These are phyloP conservation scores for Puccinia hordei DNA, from an alignment of 1,284 basidiomycete genomes.

Conservation along the genomic window DNA sequence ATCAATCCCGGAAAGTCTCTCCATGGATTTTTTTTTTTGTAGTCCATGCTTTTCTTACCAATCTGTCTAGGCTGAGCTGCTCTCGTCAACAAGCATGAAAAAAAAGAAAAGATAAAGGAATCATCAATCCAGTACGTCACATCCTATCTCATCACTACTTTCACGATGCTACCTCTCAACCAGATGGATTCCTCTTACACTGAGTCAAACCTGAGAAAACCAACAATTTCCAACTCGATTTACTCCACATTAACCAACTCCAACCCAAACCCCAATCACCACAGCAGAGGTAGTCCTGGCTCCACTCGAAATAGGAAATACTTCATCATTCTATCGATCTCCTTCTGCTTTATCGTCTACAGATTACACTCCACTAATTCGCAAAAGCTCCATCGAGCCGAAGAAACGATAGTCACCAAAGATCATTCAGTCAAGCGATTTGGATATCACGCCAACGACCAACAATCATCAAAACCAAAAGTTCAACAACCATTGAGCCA, in stretches of 20 bases:
- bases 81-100: too few species aligned
- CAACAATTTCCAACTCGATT: not conserved
- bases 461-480: not conserved
- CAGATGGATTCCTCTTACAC: not conserved
- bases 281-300: not conserved
- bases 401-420: not conserved
- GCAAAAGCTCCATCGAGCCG: not conserved
- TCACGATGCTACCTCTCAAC: not conserved
- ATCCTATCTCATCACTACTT: too few species aligned
- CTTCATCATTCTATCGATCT: conserved; percentile 18
- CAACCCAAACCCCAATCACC: not conserved
- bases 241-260: not conserved
- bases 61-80: too few species aligned
- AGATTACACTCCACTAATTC: conserved; percentile 6
- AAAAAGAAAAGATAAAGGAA: too few species aligned
- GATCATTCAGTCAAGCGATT: not conserved
- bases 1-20: too few species aligned
- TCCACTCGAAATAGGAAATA: conserved; percentile 22
- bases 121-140: too few species aligned
- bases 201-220: not conserved
- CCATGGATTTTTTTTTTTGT: too few species aligned
- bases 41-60: too few species aligned
- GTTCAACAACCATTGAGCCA: not conserved
- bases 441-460: not conserved
- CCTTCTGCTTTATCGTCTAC: conserved; percentile 14